phyloP scores from a whole-genome alignment of 2,329 filamentous ascomycete species.

The Beauveria caledonica region DNA sequence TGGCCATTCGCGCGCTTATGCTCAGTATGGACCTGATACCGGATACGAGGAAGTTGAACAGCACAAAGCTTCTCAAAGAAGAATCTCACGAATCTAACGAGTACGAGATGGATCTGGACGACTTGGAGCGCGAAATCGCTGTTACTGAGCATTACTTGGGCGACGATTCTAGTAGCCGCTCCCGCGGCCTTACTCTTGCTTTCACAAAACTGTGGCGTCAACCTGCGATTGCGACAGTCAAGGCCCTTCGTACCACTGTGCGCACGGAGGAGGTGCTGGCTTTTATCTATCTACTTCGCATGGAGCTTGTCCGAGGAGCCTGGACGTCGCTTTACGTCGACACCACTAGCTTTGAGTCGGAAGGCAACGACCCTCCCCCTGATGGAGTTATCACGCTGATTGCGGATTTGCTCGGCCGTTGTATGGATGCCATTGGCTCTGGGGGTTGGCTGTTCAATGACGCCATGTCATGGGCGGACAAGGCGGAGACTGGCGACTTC shows the following conservation, averaged over 20 bases:
- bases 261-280: slow-evolving; percentile 61
- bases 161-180: slow-evolving; percentile 54
- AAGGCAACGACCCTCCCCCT: slow-evolving; percentile 39
- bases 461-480: slow-evolving; percentile 40
- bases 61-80: slow-evolving; percentile 24
- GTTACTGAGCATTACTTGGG: slow-evolving; percentile 60
- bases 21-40: slow-evolving; percentile 56
- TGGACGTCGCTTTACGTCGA: slow-evolving; percentile 70
- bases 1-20: slow-evolving; percentile 59
- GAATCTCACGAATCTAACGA: slow-evolving; percentile 23
- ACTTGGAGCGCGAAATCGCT: slow-evolving; percentile 57
- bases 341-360: slow-evolving; percentile 37
- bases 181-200: slow-evolving; percentile 56
- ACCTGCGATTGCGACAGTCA: slow-evolving; percentile 50
- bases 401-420: slow-evolving; percentile 61
- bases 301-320: slow-evolving; percentile 64
- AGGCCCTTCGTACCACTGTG: slow-evolving; percentile 55
- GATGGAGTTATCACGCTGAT: slow-evolving; percentile 65
- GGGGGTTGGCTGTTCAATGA: slow-evolving; percentile 66
- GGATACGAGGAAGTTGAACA: slow-evolving; percentile 27
- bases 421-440: slow-evolving; percentile 66
- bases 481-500: slow-evolving; percentile 52
- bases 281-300: slow-evolving; percentile 62
- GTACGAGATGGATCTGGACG: slow-evolving; percentile 48
- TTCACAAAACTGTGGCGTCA: slow-evolving; percentile 63